Conservation (phyloP, 2,329 filamentous ascomycete species). For the Aspergillus viridinutans region DNA sequence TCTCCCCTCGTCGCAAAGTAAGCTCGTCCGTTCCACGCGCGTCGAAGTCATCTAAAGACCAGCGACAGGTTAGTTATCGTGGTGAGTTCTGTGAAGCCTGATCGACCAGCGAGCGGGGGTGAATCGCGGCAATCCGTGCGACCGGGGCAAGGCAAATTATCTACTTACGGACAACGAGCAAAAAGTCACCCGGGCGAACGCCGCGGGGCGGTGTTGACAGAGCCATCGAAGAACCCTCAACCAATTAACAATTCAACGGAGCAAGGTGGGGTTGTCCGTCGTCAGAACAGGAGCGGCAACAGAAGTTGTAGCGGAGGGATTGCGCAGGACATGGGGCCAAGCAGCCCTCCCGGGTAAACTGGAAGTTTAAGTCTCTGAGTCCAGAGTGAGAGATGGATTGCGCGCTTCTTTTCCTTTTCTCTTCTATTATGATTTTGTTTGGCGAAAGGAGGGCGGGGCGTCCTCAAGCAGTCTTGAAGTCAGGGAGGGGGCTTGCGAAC, state of each 20-base stretch:
- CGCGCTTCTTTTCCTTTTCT: not conserved
- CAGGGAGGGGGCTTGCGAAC: not conserved
- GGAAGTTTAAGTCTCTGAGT: not conserved
- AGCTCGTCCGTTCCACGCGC: slow-evolving; percentile 92
- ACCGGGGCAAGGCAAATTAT: slow-evolving; percentile 6
- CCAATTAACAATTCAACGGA: slow-evolving; percentile 1
- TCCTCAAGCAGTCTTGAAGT: not conserved
- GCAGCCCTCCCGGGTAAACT: slow-evolving; percentile 19
- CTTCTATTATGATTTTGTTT: not conserved
- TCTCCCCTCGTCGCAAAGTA: slow-evolving; percentile 71
- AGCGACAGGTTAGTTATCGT: slow-evolving; percentile 12
- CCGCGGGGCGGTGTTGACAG: slow-evolving; percentile 31
- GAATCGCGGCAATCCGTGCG: not conserved
- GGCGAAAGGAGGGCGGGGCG: not conserved
- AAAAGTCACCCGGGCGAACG: slow-evolving; percentile 39
- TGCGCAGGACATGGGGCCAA: slow-evolving; percentile 29
- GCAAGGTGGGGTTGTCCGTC: not conserved
- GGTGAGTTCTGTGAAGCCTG: slow-evolving; percentile 13
- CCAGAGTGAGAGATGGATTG: too few relatives aligned
- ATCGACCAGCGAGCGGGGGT: slow-evolving; percentile 1
- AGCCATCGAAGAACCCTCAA: slow-evolving; percentile 27
- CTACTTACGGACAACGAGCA: slow-evolving; percentile 45
- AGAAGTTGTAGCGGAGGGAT: slow-evolving; percentile 14
- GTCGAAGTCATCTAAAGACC: slow-evolving; percentile 77
- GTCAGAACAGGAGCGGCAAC: slow-evolving; percentile 5